Base-by-base conservation (phyloP, 257 asterid genomes). In the Solanum neorickii region DNA sequence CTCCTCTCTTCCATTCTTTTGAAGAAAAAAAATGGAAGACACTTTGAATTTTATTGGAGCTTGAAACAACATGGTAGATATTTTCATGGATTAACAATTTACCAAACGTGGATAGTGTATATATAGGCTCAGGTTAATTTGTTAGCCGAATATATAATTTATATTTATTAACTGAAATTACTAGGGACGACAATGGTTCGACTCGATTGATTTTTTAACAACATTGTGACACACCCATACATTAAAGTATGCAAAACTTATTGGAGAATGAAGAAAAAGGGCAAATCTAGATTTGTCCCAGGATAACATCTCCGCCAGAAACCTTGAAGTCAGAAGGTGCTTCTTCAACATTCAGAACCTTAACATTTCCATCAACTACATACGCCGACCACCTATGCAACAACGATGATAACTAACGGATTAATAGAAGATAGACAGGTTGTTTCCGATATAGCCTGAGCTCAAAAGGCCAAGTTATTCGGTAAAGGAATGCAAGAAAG, bases 301-400 rank as follows among this genome's bases (percentile, higher is more conserved):
- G 90, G 80, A 97, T 93, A 87, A 93, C 94, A 31, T 95, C 98
- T 41, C 94, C 99, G 21, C 99, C 98, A 14, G 99, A 97, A 88
- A 97, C 98, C 93, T 94, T 88, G 86, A 97, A 90, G 15, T 97
- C 97, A 2, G 99, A 94, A 5, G 99, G 99, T 9, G 94, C 96
- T 84, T 93, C 90, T 87, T 97, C 99, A 91, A 97, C 93, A 62
- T 97, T 95, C 41, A 97, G 89, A 89, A 82, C 98, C 91, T 97
- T 93, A 52, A 97, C 90, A 89, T 92, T 93, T 49, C 99, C 99
- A 85, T 97, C 97, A 13, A 89, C 99, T 69, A 97, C 96, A 78
- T 91, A 97, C 9, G 99, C 99, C 2, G 99, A 97, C 99, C 99
- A 95, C 93, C 99, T 97, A 90, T 83, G 75, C 31, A 80, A 12